Evolutionary conservation across 202 grass and related monocot species (phyloP), one percentile per base, ranked within the genome.

Genomic region (Dendrocalamus latiflorus): DNA sequence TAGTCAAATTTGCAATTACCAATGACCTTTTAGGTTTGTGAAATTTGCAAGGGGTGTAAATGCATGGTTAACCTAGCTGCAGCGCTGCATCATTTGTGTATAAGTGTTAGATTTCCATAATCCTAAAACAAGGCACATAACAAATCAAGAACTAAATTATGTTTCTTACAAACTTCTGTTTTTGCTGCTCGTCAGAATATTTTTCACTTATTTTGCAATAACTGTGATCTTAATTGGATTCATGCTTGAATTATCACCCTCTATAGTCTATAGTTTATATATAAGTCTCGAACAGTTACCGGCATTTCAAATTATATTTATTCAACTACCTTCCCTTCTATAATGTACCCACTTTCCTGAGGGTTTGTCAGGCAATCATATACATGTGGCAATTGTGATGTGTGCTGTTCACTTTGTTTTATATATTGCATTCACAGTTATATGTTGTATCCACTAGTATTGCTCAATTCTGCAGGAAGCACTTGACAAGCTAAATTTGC

Each of bases 381-480:
- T 75, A 38, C 18, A 68, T 73, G 20, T 48, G 16, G 20, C 39
- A 86, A 34, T 66, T 75, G 37, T 68, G 48, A 51, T 75, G 10
- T 39, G 2, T 70, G 11, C 12, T 56, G 18, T 59, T 28, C 24
- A 59, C 1, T 30, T 18, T 71, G 43, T 12, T 54, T 71, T 53
- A 18, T 45, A 9, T 42, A 37, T 42, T 79, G 9, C 42, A 17
- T n/a, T 60, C 12, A 38, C 39, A 60, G 7, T 44, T 73, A 60
- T 73, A 37, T 82, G 17, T 72, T 12, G 16, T 65, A 83, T 83
- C 20, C 30, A 68, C 71, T 67, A 75, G 55, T 30, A 41, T 70
- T 71, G 37, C 38, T 76, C 70, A 65, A 86, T 72, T 71, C 0
- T 76, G 70, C 57, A 90, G 89, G 72, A 75, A 81, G 49, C 38